Percentiles rank a stretch among this genome's conserved stretches.
phyloP scores from a whole-genome alignment of 257 asterid species.

The Nicotiana knightiana region DNA sequence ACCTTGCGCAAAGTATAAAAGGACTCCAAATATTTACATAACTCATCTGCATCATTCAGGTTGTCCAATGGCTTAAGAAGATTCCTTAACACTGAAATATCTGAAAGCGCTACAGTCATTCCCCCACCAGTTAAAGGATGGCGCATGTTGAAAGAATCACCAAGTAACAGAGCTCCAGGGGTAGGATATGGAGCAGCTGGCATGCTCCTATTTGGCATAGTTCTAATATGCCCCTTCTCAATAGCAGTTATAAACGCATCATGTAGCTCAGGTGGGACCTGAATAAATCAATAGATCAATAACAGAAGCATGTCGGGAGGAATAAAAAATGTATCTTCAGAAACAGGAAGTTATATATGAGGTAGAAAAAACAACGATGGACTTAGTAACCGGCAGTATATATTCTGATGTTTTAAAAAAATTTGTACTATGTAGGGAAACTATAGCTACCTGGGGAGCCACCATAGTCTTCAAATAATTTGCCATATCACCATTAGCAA shows the following conservation, averaged over 20 bases:
- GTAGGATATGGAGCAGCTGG: conserved; percentile 47
- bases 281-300: neutral
- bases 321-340: neutral
- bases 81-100: conserved; percentile 39
- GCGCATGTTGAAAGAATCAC: conserved; percentile 59
- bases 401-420: neutral
- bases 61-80: conserved; percentile 37
- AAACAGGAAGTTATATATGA: neutral
- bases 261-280: conserved; percentile 42
- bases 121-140: conserved; percentile 65
- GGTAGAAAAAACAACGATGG: neutral
- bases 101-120: conserved; percentile 56
- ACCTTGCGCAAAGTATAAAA: conserved; percentile 53
- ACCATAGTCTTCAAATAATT: conserved; percentile 36
- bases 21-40: conserved; percentile 40
- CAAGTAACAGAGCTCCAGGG: conserved; percentile 47
- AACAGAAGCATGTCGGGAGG: neutral
- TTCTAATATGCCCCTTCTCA: conserved; percentile 40
- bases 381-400: neutral
- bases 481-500: conserved; percentile 52
- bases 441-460: conserved; percentile 41
- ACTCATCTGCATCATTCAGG: conserved; percentile 34
- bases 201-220: conserved; percentile 57
- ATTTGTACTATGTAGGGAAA: neutral
- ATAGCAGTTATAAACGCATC: conserved; percentile 39